Evolutionary conservation across 2,329 filamentous ascomycete species (phyloP).

Genomic region (Ophiostoma sp.): DNA sequence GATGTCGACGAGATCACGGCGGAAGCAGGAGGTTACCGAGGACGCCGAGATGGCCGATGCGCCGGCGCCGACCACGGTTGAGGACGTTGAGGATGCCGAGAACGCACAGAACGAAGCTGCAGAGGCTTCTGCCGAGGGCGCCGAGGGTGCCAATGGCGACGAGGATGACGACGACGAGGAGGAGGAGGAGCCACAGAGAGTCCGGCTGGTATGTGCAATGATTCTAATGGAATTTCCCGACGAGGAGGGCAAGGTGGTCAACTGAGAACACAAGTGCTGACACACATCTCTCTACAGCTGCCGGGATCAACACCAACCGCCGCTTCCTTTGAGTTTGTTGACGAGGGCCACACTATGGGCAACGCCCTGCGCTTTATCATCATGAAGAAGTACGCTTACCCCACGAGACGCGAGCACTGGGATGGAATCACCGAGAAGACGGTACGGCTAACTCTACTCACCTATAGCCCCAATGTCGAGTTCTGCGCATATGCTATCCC

Average conservation of each 20-base stretch:
- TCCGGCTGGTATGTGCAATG: conserved; percentile 51
- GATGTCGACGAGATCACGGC: conserved; percentile 25
- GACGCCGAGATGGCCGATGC: conserved; percentile 43
- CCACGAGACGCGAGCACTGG: neutral
- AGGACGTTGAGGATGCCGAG: conserved; percentile 19
- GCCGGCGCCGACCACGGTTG: conserved; percentile 25
- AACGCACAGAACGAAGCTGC: conserved; percentile 27
- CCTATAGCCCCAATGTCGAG: conserved; percentile 77
- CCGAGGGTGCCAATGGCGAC: conserved; percentile 27
- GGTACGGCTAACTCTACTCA: neutral
- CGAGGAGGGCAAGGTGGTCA: neutral
- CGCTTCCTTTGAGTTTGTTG: conserved; percentile 89
- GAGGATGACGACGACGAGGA: conserved; percentile 42
- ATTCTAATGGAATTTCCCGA: neutral
- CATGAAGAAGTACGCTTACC: conserved; percentile 81
- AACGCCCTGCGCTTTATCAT: conserved; percentile 93
- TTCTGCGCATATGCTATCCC: conserved; percentile 98
- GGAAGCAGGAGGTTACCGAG: conserved; percentile 25
- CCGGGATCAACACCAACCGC: conserved; percentile 80
- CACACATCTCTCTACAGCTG: conserved; percentile 49
- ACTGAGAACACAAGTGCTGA: neutral
- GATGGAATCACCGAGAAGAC: neutral
- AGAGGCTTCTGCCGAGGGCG: conserved; percentile 9
- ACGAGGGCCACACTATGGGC: conserved; percentile 91
- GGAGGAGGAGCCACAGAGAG: conserved; percentile 49